Conservation (phyloP, 352 stramenopile genomes). For the Pythium sukuiense region DNA sequence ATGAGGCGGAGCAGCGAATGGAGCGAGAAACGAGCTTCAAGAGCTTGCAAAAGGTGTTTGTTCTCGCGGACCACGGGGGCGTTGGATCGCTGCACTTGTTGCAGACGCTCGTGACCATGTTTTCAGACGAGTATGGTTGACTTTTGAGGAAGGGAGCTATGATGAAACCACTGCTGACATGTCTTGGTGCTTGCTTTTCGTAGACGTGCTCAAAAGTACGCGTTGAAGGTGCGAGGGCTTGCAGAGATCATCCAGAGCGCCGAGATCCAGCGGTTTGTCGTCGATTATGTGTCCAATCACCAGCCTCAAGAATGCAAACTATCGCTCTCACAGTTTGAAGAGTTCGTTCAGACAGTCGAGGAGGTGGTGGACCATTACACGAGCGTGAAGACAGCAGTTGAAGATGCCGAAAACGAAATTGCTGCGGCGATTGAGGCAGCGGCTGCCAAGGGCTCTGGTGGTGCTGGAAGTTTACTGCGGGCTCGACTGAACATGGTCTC, state of each 20-base stretch:
- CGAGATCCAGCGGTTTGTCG: constrained; percentile 59
- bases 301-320: constrained; percentile 29
- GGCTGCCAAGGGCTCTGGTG: constrained; percentile 7
- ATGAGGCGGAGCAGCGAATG: constrained; percentile 28
- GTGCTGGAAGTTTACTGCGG: constrained; percentile 34
- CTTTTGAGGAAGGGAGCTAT: neutral
- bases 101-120: constrained; percentile 55
- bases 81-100: constrained; percentile 50
- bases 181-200: too few species aligned
- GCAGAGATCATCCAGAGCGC: constrained; percentile 38
- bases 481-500: constrained; percentile 51
- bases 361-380: constrained; percentile 49
- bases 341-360: constrained; percentile 60
- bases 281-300: constrained; percentile 48
- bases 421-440: constrained; percentile 36
- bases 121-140: constrained; percentile 48
- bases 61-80: constrained; percentile 37
- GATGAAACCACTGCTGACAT: too few species aligned
- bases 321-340: constrained; percentile 41
- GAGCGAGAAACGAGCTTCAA: constrained; percentile 26
- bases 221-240: constrained; percentile 44
- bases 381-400: constrained; percentile 42
- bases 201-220: constrained; percentile 42
- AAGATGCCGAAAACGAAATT: constrained; percentile 65
- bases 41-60: constrained; percentile 59